Percentiles rank a stretch among this genome's conserved stretches.
phyloP scores from a whole-genome alignment of 441 rosid genomes.

The Pelargonium australe region DNA sequence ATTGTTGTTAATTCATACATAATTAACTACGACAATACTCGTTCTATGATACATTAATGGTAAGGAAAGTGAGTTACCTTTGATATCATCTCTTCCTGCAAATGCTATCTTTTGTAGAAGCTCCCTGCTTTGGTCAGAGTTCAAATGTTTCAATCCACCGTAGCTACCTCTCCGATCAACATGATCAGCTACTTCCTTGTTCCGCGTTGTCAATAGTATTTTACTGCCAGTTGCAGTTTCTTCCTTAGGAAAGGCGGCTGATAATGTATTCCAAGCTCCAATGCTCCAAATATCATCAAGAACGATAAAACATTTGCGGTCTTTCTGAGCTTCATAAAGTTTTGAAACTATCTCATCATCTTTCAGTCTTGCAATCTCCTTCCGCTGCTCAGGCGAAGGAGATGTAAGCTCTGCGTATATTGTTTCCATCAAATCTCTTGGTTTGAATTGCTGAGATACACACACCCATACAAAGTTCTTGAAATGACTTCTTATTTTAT shows the following conservation, averaged over 20 bases:
- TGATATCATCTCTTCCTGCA: background rate
- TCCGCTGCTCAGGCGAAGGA: too few species aligned
- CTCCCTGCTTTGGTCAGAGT: background rate
- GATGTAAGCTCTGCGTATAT: background rate
- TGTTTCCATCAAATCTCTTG: background rate
- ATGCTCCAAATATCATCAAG: background rate
- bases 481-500: background rate
- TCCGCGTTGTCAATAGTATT: background rate
- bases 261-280: background rate
- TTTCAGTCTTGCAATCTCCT: background rate
- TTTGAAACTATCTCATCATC: background rate
- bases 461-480: background rate
- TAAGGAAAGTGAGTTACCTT: too few species aligned
- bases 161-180: background rate
- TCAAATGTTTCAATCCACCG: background rate
- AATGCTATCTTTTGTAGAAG: background rate
- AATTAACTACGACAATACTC: too few species aligned
- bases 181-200: background rate
- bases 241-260: background rate
- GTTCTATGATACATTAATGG: too few species aligned
- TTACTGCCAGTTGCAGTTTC: background rate
- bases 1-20: too few species aligned
- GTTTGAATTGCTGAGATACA: background rate
- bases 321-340: background rate
- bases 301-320: background rate